Conservation (phyloP, 1,139 yeast genomes). For the Schwanniomyces etchellsii region DNA sequence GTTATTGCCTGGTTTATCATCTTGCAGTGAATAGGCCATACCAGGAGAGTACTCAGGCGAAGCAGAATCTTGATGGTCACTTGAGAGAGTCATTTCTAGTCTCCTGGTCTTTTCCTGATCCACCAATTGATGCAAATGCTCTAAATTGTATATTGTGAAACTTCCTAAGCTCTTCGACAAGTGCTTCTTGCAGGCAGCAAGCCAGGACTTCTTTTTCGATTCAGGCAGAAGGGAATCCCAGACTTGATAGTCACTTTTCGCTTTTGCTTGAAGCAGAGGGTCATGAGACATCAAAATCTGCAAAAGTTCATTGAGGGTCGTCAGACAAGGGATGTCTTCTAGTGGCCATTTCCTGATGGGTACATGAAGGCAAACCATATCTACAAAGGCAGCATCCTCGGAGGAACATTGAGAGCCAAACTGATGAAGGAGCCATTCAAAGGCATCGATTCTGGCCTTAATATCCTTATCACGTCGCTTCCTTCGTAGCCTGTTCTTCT, state of each 20-base stretch:
- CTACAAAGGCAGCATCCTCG: not conserved
- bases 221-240: not conserved
- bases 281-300: not conserved
- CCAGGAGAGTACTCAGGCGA: too few species aligned
- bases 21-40: too few species aligned
- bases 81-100: not conserved
- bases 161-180: not conserved
- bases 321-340: not conserved
- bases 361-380: not conserved
- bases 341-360: not conserved
- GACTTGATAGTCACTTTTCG: not conserved
- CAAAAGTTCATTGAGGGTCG: not conserved
- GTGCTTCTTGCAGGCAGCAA: not conserved
- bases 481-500: slow-evolving; percentile 14
- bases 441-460: slow-evolving; percentile 13
- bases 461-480: slow-evolving; percentile 15
- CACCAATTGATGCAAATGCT: not conserved
- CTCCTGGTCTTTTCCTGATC: not conserved
- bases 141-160: not conserved
- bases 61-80: not conserved
- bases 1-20: too few species aligned
- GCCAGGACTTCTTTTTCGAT: not conserved
- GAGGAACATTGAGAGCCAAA: not conserved
- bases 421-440: not conserved
- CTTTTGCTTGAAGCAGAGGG: not conserved